Percentiles rank a stretch among this genome's conserved stretches.
phyloP scores from a whole-genome alignment of 495 filamentous ascomycete species.

The Talaromyces ruber region DNA sequence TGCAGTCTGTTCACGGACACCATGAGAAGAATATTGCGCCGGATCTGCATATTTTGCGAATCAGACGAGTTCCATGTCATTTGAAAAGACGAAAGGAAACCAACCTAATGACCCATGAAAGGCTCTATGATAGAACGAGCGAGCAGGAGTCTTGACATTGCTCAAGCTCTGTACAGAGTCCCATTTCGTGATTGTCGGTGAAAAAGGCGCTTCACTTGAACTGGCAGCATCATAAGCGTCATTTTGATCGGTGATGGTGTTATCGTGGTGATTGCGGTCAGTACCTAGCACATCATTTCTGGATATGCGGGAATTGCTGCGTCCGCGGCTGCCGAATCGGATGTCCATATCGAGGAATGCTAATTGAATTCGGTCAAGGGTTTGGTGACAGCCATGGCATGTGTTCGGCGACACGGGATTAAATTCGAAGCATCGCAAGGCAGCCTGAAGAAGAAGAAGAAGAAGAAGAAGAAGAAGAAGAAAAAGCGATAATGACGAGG shows the following conservation, averaged over 20 bases:
- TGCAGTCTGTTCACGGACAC: slow-evolving; percentile 83
- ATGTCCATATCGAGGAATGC: background rate
- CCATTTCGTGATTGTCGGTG: background rate
- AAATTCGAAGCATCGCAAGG: background rate
- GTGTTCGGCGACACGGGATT: background rate
- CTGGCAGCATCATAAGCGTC: slow-evolving; percentile 16
- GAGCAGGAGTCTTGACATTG: slow-evolving; percentile 57
- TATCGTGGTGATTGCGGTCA: background rate
- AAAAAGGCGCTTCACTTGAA: background rate
- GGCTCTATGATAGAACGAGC: slow-evolving; percentile 73
- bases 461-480: background rate
- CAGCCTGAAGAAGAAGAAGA: background rate
- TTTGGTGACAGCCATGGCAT: background rate
- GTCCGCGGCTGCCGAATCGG: slow-evolving; percentile 13
- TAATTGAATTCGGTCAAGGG: background rate
- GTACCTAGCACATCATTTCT: slow-evolving; percentile 5
- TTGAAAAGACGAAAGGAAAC: slow-evolving; percentile 10
- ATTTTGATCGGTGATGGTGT: background rate
- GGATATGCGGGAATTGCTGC: slow-evolving; percentile 27
- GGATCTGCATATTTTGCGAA: slow-evolving; percentile 43
- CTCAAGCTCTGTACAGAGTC: background rate
- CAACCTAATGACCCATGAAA: slow-evolving; percentile 56
- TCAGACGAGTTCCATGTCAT: slow-evolving; percentile 19
- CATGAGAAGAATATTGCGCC: slow-evolving; percentile 60
- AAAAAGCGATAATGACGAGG: background rate